Evolutionary conservation across 1,284 basidiomycete genomes (phyloP), one percentile per base, ranked within the genome.

Genomic region (Moesziomyces parantarcticus): DNA sequence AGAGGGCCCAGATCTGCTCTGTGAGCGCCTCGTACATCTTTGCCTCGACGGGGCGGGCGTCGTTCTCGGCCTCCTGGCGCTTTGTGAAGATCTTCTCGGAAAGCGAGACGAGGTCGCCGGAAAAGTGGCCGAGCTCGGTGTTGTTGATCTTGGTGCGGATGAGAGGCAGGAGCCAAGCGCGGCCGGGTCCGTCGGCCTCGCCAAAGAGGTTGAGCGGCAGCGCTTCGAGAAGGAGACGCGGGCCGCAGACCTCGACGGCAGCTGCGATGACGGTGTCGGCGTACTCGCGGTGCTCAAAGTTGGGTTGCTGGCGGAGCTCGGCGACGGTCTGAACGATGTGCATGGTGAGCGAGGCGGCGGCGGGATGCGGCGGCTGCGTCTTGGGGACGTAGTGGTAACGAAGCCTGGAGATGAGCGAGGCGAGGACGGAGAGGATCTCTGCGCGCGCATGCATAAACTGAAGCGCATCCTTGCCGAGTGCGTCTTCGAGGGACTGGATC

Each of bases 11-110:
- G 48, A 97, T 89, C 84, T 99, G 96, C 32, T 91, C 90, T 40
- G 97, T 90, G 34, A 98, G 87, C 11, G 96, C 93, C 76, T 90
- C 92, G 91, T 93, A 97, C 47, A 97, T 90, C 85, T 98, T 98
- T 20, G 91, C 92, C 84, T 98, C 94, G 7, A 92, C 82, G 43
- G 76, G 75, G 11, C 75, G 79, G 66, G 92, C 91, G 0, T 92
- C 91, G 39, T 84, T 90, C 84, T 95, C 91, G 50, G 93, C 86
- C 77, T 93, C 53, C 59, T 82, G 67, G 50, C 80, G 79, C 50
- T 78, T 80, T 60, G 82, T 89, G 81, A 98, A 99, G 88, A 99
- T 90, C 41, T 90, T 88, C 84, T 97, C 95, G 41, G 93, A 97
- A 39, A 99, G 86, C 16, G 97, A 94, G 9, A 99, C 92, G 75